Evolutionary conservation across 164 flowering plant species (phyloP), one percentile per base, ranked within the genome.

Genomic region (Liriodendron chinense): DNA sequence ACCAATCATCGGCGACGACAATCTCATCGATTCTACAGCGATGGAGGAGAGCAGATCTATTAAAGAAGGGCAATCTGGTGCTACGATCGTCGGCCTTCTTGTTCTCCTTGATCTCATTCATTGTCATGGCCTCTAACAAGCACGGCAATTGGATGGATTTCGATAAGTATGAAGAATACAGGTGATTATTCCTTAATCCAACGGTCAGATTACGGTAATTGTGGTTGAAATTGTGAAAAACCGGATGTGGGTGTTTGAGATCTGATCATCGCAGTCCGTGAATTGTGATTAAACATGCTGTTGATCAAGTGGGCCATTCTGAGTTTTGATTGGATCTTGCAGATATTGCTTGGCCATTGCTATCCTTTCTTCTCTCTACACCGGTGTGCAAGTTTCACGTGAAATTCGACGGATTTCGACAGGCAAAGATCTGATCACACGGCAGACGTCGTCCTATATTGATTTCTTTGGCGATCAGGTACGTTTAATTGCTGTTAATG

Each of bases 381-480:
- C 92, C 0, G 89, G 79, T 34, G 78, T 62, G 1, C 96, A 92
- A 78, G 79, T 79, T 25, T 7, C 77, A 21, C 77, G 86, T 12
- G 89, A 92, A n/a, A 47, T 84, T 57, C 86, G 86, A 26, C 86
- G 84, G 68, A 70, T 89, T 4, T 81, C 78, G 3, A 86, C 91
- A 18, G 89, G 91, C 23, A 86, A 71, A 75, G 50, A 69, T 13
- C 0, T 83, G 23, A 13, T 93, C 26, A 43, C 85, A 1, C 78
- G 43, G 7, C 70, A 76, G 47, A 80, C 69, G 2, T 71, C 82
- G 7, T 78, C 75, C 10, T 50, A 79, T 34, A 7, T 87, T 18
- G 92, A 87, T 75, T 95, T 95, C 71, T 24, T 81, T 10, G 98
- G 96, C 0, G 98, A 95, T 85, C 98, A 95, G 97, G 98, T 90